Evolutionary conservation across 176 grass and related monocot genomes (phyloP).

Genomic region (Paspalum notatum): DNA sequence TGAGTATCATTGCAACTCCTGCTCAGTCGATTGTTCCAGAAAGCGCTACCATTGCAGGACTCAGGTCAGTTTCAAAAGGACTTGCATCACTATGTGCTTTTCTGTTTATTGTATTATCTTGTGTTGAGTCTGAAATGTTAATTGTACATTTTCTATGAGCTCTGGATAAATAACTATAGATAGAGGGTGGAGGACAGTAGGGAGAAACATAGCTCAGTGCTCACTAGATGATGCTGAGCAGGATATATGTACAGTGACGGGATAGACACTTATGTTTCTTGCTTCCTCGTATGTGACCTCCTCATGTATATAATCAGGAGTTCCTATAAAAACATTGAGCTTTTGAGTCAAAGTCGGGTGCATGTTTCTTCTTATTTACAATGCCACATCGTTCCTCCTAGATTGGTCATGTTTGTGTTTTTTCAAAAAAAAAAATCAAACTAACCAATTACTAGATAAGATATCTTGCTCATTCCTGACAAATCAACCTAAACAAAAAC

Average conservation of each 20-base stretch:
- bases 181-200: neutral
- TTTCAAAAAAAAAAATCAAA: neutral
- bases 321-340: neutral
- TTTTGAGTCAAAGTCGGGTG: neutral
- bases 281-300: neutral
- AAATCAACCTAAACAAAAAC: neutral
- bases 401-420: neutral
- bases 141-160: neutral
- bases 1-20: conserved; percentile 91
- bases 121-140: neutral
- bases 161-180: neutral
- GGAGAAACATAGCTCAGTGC: neutral
- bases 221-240: no score
- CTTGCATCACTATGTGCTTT: neutral
- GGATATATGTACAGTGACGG: neutral
- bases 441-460: neutral
- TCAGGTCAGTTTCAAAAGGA: conserved; percentile 55
- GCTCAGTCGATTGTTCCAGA: conserved; percentile 82
- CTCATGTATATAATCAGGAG: neutral
- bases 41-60: conserved; percentile 79
- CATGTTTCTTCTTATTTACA: neutral
- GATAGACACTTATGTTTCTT: conserved; percentile 1
- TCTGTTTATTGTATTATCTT: conserved; percentile 15
- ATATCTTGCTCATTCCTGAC: neutral
- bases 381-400: conserved; percentile 7